Conservation (phyloP, 305 asterid species). For the Fraxinus dipetala region DNA sequence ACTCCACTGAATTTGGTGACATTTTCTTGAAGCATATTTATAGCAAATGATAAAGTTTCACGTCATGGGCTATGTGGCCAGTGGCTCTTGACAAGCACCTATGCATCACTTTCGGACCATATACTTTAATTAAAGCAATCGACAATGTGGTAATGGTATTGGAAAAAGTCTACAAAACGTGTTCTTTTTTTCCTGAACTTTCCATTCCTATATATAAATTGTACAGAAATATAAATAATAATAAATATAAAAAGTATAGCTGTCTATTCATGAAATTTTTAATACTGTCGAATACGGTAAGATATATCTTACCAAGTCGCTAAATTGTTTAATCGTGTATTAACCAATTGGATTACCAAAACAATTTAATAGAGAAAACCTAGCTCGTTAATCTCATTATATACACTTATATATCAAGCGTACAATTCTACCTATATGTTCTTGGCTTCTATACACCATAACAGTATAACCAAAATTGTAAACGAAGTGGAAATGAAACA, state of each 20-base stretch:
- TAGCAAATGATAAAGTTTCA: neutral
- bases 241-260: neutral
- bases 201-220: neutral
- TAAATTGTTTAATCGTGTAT: neutral
- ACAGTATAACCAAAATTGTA: constrained; percentile 25
- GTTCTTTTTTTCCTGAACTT: constrained; percentile 15
- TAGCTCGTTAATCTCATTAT: neutral
- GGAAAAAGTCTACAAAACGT: constrained; percentile 30
- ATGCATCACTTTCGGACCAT: constrained; percentile 24
- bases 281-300: neutral
- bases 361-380: neutral
- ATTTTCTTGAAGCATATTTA: constrained; percentile 20
- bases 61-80: constrained; percentile 24
- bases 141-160: constrained; percentile 19
- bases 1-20: constrained; percentile 21
- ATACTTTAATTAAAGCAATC: constrained; percentile 26
- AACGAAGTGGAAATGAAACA: neutral
- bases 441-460: constrained; percentile 1
- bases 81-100: constrained; percentile 20
- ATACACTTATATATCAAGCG: constrained; percentile 25
- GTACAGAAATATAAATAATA: neutral
- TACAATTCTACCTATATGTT: constrained; percentile 18
- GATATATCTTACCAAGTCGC: neutral
- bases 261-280: neutral
- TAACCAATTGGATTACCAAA: constrained; percentile 8